These are phyloP conservation scores for Aureobasidium pullulans DNA, from an alignment of 2,329 filamentous ascomycete genomes.

Conservation along the genomic window DNA sequence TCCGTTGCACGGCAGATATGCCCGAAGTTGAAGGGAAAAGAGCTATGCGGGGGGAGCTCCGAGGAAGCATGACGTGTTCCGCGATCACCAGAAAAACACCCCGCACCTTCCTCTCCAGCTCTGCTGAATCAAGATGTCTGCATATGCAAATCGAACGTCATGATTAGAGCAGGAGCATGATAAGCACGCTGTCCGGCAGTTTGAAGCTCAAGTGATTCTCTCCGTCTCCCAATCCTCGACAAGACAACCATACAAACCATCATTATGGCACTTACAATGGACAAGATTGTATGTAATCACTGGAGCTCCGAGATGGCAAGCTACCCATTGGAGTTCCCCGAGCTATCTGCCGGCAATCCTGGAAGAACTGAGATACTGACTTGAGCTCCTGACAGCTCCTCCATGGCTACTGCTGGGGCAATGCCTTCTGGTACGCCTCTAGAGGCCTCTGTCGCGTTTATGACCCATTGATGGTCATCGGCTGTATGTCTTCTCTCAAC, in stretches of 20 bases:
- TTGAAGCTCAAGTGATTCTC: neutral
- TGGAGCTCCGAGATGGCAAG: neutral
- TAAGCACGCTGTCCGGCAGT: neutral
- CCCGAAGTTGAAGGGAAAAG: neutral
- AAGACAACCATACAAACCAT: neutral
- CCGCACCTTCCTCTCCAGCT: neutral
- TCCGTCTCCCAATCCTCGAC: neutral
- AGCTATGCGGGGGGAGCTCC: neutral
- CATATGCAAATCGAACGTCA: neutral
- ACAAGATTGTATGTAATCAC: neutral
- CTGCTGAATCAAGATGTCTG: neutral
- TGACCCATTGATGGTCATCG: constrained; percentile 27
- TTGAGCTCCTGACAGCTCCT: constrained; percentile 18
- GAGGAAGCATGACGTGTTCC: neutral
- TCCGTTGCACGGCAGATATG: neutral
- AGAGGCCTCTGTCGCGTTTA: constrained; percentile 26
- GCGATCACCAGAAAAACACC: neutral
- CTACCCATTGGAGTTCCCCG: neutral
- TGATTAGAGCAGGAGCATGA: neutral
- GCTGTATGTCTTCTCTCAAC: constrained; percentile 18
- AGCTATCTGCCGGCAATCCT: neutral
- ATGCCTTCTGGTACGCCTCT: constrained; percentile 30
- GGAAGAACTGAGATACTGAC: neutral
- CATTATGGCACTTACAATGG: constrained; percentile 1
- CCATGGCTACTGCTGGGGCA: constrained; percentile 26